phyloP scores from a whole-genome alignment of 1,284 basidiomycete genomes.

The Amylostereum areolatum region DNA sequence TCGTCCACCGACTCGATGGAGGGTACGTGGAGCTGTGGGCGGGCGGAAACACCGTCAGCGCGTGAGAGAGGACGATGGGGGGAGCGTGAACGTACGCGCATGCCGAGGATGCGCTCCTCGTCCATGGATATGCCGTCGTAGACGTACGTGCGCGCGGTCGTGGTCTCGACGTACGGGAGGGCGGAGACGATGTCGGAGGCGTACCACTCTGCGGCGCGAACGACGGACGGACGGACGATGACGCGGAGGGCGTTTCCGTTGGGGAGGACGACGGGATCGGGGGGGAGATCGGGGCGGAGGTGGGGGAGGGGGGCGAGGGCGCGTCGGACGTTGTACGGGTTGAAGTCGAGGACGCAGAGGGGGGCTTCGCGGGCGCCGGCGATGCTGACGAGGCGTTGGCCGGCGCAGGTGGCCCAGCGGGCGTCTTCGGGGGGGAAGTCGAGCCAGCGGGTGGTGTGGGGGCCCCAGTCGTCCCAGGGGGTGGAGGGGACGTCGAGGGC shows the following conservation, averaged over 20 bases:
- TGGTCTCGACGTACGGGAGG: constrained; percentile 30
- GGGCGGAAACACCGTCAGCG: too few species aligned
- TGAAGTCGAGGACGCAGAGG: constrained; percentile 36
- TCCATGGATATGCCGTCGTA: constrained; percentile 41
- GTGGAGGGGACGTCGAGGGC: neutral
- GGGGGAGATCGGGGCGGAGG: neutral
- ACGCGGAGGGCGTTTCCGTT: constrained; percentile 8
- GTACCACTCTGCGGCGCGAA: constrained; percentile 20
- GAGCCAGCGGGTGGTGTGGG: constrained; percentile 35
- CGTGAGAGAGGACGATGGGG: too few species aligned
- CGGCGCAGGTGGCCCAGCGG: constrained; percentile 43
- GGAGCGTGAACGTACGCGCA: constrained; percentile 25
- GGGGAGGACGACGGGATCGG: constrained; percentile 5
- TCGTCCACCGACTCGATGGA: too few species aligned
- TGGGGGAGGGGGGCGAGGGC: constrained; percentile 1
- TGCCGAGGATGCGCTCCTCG: constrained; percentile 41
- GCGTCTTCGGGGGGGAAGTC: constrained; percentile 27
- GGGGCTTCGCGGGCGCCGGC: constrained; percentile 14
- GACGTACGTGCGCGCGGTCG: constrained; percentile 17
- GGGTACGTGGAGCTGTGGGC: too few species aligned
- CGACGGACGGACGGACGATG: constrained; percentile 9
- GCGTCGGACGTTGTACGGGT: constrained; percentile 24
- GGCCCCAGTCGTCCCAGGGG: constrained; percentile 39
- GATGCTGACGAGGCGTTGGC: constrained; percentile 34
- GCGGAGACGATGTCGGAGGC: constrained; percentile 22